These are phyloP conservation scores for Omphalotus guepiniiformis DNA, from an alignment of 768 basidiomycete species.

Conservation along the genomic window DNA sequence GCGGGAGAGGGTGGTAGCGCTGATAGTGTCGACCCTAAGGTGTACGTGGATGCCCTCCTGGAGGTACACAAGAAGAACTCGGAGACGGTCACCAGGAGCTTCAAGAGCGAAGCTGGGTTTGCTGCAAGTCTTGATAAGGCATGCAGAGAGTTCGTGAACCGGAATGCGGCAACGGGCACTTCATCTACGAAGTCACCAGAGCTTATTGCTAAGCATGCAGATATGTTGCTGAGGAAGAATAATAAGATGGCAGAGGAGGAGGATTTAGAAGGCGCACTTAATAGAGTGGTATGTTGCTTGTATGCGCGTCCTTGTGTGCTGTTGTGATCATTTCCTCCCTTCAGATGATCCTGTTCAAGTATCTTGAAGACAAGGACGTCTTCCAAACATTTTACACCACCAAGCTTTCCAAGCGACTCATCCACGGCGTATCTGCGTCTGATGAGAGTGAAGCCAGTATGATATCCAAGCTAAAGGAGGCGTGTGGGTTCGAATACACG, in stretches of 20 bases:
- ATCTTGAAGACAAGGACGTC: slow-evolving; percentile 97
- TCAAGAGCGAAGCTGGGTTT: slow-evolving; percentile 91
- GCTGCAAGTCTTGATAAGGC: slow-evolving; percentile 93
- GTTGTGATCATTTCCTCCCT: slow-evolving; percentile 22
- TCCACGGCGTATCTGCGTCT: slow-evolving; percentile 86
- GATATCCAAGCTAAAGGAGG: slow-evolving; percentile 97
- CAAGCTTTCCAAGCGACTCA: slow-evolving; percentile 88
- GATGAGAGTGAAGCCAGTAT: slow-evolving; percentile 97
- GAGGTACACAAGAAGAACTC: slow-evolving; percentile 91
- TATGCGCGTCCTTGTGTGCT: too few relatives aligned
- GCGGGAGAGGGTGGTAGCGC: slow-evolving; percentile 54
- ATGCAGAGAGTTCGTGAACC: slow-evolving; percentile 92
- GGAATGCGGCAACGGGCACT: slow-evolving; percentile 82
- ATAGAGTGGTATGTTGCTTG: slow-evolving; percentile 82
- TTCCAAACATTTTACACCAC: slow-evolving; percentile 99
- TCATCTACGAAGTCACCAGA: slow-evolving; percentile 89
- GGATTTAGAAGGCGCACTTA: slow-evolving; percentile 84
- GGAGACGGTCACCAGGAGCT: slow-evolving; percentile 83
- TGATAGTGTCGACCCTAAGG: slow-evolving; percentile 81
- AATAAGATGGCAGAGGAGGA: slow-evolving; percentile 95
- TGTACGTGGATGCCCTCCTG: slow-evolving; percentile 89
- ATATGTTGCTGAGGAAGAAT: slow-evolving; percentile 85
- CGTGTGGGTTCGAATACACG: slow-evolving; percentile 95
- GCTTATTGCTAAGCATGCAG: slow-evolving; percentile 89
- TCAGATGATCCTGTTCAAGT: slow-evolving; percentile 97